Evolutionary conservation across 345 rosid genomes (phyloP).

Genomic region (Melaleuca quinquenervia): DNA sequence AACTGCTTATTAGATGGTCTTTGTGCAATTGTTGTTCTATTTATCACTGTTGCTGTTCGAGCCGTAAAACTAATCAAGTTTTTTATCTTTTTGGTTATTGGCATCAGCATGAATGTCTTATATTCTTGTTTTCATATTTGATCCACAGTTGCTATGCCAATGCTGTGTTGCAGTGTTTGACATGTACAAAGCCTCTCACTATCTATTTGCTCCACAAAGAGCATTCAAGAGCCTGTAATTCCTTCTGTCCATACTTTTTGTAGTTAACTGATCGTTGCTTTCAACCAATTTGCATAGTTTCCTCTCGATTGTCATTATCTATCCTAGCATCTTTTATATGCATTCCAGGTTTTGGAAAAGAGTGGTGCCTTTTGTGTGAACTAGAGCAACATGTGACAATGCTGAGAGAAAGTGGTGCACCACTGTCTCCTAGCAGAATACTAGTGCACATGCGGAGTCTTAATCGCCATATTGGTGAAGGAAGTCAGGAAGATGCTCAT

Average conservation of each 20-base stretch:
- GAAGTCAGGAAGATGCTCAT: conserved; percentile 91
- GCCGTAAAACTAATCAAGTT: background rate
- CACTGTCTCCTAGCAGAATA: conserved; percentile 60
- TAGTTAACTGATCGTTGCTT: background rate
- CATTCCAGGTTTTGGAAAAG: conserved; percentile 48
- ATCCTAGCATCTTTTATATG: background rate
- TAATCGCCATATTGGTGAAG: conserved; percentile 69
- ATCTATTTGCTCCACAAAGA: conserved; percentile 56
- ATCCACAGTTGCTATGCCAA: conserved; percentile 78
- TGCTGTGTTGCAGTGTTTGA: conserved; percentile 76
- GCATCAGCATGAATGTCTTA: background rate
- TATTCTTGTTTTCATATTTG: background rate
- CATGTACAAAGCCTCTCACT: conserved; percentile 71
- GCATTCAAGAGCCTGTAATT: conserved; percentile 74
- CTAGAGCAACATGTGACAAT: conserved; percentile 71
- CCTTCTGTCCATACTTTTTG: background rate
- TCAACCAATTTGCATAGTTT: background rate
- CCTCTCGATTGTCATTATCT: background rate
- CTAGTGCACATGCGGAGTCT: conserved; percentile 53
- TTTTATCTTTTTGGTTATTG: background rate
- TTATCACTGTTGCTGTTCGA: background rate
- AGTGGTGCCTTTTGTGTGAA: conserved; percentile 87
- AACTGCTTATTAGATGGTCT: background rate
- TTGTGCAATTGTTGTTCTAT: background rate
- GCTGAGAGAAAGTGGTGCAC: conserved; percentile 62